Evolutionary conservation across 192 early-diverging fungal species (phyloP), one percentile per base, ranked within the genome.

Genomic region (Chytriomyces hyalinus): DNA sequence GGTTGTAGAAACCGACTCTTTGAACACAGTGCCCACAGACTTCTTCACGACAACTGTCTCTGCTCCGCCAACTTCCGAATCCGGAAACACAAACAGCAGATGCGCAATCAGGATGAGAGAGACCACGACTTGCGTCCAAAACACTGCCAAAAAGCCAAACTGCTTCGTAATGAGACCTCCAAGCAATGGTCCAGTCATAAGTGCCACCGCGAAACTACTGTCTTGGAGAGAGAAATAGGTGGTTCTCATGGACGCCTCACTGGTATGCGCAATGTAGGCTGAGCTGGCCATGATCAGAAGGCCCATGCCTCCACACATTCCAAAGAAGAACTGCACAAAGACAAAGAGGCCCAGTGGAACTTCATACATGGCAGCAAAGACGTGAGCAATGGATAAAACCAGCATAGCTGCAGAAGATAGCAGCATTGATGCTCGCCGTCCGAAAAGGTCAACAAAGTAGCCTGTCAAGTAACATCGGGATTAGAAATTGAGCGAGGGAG

Each of bases 61-160:
- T 15, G 68, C 47, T 9, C 6, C 46, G 15, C 26, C 8, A n/a
- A 20, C 45, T 53, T 15, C 68, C 1, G 45, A 10, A 44, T 75
- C 73, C 6, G 73, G 73, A 65, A 75, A 75, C 6, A 75, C 22
- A n/a, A 75, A 64, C 10, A 65, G 15, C 44, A 75, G 44, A 36
- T 75, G 60, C 9, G 45, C 8, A 1, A 53, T n/a, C 8, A 75
- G 48, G 0, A 75, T 6, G 13, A 53, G n/a, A 44, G 47, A 10
- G 13, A 64, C 6, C 11, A 48, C 61, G 15, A 75, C 24, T 49
- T 26, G 22, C 8, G 22, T n/a, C 11, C 24, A 61, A 51, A 75
- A 75, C 4, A 75, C 63, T 7, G 49, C 17, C 49, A 51, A 26
- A 36, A 75, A 75, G 46, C 73, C 73, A 17, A 51, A 13, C 3